Base-by-base conservation (phyloP, 768 basidiomycete genomes). In the Rhizopogon vulgaris region DNA sequence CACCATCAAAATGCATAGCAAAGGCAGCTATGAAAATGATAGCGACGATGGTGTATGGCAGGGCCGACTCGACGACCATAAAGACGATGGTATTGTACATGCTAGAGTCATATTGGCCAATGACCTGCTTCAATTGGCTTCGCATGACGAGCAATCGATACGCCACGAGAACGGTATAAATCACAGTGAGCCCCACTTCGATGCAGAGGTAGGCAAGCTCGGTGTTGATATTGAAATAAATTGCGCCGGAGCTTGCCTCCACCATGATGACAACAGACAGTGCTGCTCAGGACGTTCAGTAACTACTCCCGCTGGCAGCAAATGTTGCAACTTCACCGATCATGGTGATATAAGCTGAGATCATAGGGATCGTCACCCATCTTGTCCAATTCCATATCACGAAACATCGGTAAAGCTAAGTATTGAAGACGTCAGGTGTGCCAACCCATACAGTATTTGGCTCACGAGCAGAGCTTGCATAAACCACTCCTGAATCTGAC, bases 31-130 rank as follows among this genome's bases (percentile, higher is more conserved):
- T 54, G 53, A 70, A 73, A 14, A 70, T 39, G 11, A 71, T 27
- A 10, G 56, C 60, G 27, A 64, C 51, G 1, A 55, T 38, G 0
- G 65, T 43, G 46, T 70, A 71, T 12, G 65, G 40, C 1, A 63
- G 54, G 1, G 72, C 68, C 9, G 66, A 69, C 48, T 74, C 73
- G 51, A 74, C 52, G 14, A 72, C 48, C 63, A 74, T 71, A 17
- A 61, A 55, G 1, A 57, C 53, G 0, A 69, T 60, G 2, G 52
- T 56, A 12, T 63, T 54, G 48, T 72, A 74, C 7, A 52, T 48
- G 17, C 49, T 52, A 18, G 58, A 6, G 27, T 61, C 50, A 40
- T 56, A 52, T 4, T 25, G 48, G 32, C 53, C 69, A 3, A 64
- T 48, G n/a, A 45, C 27, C 4, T 41, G 43, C 17, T n/a, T 28